Evolutionary conservation across 2,329 filamentous ascomycete species (phyloP), one percentile per base, ranked within the genome.

Genomic region (Parascedosporium putredinis): DNA sequence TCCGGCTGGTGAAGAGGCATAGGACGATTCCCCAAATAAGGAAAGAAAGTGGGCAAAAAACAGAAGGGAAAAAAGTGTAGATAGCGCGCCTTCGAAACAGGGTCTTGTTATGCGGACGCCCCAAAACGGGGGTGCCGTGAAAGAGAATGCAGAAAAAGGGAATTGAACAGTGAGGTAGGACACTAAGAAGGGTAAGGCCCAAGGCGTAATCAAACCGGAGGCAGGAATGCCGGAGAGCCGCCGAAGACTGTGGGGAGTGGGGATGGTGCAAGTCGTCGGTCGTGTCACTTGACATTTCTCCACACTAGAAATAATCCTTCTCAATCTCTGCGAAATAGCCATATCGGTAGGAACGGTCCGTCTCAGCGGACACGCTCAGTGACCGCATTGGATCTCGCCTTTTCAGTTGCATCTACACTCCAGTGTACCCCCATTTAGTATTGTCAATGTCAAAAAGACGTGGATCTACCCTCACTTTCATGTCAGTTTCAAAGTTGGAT

Each of bases 281-380:
- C n/a, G 38, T 50, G 47, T 50, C 47, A 50, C 47, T 50, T 50
- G 47, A 50, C 40, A 23, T 49, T 27, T 33, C 34, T 42, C 31
- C 24, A 50, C 38, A 36, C 29, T 5, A 44, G 14, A 16, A 29
- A 9, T 12, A 2, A 20, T n/a, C 47, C 22, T 44, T n/a, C 27
- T 40, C 46, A 50, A 47, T 50, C 49, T 50, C 36, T 29, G 25
- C 18, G 34, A 50, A 45, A 50, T 46, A 50, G 49, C 38, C 49
- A 36, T 42, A 20, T 50, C 49, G 49, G 49, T 50, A 44, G n/a
- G 24, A 25, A 34, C 49, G 49, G 49, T 24, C 49, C 49, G 49
- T 14, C 14, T 46, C 43, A 38, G 49, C 49, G 49, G 25, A 45
- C n/a, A n/a, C 43, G 18, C 23, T 20, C 38, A 20, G 12, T 22